These are phyloP conservation scores for Daedalea quercina DNA, from an alignment of 768 basidiomycete genomes.

Conservation along the genomic window DNA sequence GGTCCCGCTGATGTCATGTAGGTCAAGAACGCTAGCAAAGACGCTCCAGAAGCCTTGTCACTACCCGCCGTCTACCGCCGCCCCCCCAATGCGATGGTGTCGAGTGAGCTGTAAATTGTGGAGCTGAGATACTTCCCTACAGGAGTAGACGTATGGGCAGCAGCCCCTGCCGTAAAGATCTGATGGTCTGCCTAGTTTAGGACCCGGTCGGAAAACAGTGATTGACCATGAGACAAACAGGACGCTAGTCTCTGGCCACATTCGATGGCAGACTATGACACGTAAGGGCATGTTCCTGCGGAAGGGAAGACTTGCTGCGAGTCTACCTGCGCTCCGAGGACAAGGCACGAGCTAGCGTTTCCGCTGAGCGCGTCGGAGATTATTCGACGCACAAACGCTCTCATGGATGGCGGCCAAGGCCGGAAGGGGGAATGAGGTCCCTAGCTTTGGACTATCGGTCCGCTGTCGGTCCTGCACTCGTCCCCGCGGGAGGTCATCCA, in stretches of 20 bases:
- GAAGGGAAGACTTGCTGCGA: neutral
- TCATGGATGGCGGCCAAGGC: too few species aligned
- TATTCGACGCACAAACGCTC: too few species aligned
- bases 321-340: neutral
- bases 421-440: neutral
- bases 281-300: neutral
- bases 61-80: neutral
- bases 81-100: neutral
- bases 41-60: neutral
- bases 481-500: neutral
- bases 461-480: neutral
- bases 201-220: neutral
- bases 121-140: too few species aligned
- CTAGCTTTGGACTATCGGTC: neutral
- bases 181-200: neutral
- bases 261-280: neutral
- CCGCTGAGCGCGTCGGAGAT: too few species aligned
- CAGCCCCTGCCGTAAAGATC: neutral
- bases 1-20: neutral
- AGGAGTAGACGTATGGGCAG: neutral
- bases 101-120: too few species aligned
- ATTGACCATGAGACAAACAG: neutral
- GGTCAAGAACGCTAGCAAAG: neutral
- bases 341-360: neutral
- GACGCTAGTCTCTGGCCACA: neutral